These are phyloP conservation scores for Talaromyces sp. DNA, from an alignment of 2,329 filamentous ascomycete species.

Conservation along the genomic window DNA sequence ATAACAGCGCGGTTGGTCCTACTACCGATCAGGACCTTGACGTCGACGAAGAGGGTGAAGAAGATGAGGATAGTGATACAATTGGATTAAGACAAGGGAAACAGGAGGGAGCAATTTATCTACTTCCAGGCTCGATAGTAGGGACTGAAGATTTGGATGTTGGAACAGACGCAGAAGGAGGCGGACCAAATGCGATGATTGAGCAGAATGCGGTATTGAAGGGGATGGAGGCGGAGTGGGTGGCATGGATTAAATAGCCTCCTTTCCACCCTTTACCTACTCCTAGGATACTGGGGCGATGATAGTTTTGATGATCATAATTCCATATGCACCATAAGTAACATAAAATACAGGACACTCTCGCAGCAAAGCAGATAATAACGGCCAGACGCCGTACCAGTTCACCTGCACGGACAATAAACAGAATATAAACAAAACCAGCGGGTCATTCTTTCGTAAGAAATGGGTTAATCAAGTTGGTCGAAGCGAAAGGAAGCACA, in stretches of 20 bases:
- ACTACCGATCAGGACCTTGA: conserved; percentile 6
- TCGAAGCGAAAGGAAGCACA: not conserved
- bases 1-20: conserved; percentile 29
- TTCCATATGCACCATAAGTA: conserved; percentile 8
- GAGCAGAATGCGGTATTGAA: conserved; percentile 5
- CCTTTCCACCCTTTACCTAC: not conserved
- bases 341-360: not conserved
- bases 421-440: conserved; percentile 13
- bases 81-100: conserved; percentile 29
- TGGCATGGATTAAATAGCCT: conserved; percentile 23
- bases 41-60: conserved; percentile 19
- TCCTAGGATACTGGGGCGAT: not conserved
- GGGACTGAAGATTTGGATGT: conserved; percentile 55
- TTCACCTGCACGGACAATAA: conserved; percentile 1
- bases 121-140: conserved; percentile 59
- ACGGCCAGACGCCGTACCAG: not conserved
- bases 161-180: conserved; percentile 21
- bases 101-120: conserved; percentile 51
- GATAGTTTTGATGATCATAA: not conserved
- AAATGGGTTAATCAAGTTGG: not conserved
- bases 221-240: conserved; percentile 36
- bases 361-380: not conserved
- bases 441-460: conserved; percentile 5
- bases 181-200: conserved; percentile 2
- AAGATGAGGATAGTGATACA: conserved; percentile 16